Conservation (phyloP, 352 stramenopile genomes). For the Phytophthora multivora region DNA sequence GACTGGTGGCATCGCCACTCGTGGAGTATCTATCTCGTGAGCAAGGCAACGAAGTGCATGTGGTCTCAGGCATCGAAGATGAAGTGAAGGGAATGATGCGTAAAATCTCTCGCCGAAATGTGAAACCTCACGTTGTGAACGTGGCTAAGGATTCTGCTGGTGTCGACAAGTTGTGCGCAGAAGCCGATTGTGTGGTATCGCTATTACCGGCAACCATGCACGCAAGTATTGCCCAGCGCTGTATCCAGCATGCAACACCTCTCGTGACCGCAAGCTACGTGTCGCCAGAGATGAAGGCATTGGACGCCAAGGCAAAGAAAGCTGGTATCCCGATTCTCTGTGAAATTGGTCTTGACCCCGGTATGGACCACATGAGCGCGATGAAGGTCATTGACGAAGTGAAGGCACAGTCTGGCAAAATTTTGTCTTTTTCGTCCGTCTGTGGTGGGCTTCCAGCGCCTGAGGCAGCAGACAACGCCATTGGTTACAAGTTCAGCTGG, state of each 20-base stretch:
- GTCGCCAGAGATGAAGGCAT: conserved; percentile 90
- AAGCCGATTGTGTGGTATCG: conserved; percentile 94
- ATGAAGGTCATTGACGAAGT: conserved; percentile 98
- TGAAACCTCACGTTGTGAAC: conserved; percentile 83
- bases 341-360: conserved; percentile 95
- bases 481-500: conserved; percentile 98
- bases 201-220: conserved; percentile 95
- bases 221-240: conserved; percentile 85
- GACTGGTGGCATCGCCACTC: conserved; percentile 82
- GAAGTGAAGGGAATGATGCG: conserved; percentile 73
- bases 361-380: conserved; percentile 97
- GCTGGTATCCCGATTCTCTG: conserved; percentile 93
- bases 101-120: conserved; percentile 69
- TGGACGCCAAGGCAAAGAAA: conserved; percentile 76
- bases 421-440: conserved; percentile 94
- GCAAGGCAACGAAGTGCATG: conserved; percentile 66
- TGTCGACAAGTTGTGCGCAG: conserved; percentile 69
- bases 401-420: conserved; percentile 85
- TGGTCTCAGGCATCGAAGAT: conserved; percentile 75
- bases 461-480: conserved; percentile 94
- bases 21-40: conserved; percentile 88
- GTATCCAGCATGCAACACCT: conserved; percentile 84
- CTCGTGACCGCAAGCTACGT: conserved; percentile 97
- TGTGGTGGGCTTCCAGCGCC: conserved; percentile 95
- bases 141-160: conserved; percentile 50